Percentiles rank a stretch among this genome's conserved stretches.
phyloP scores from a whole-genome alignment of 2,329 filamentous ascomycete species.

The Phyllosticta citribraziliensis region DNA sequence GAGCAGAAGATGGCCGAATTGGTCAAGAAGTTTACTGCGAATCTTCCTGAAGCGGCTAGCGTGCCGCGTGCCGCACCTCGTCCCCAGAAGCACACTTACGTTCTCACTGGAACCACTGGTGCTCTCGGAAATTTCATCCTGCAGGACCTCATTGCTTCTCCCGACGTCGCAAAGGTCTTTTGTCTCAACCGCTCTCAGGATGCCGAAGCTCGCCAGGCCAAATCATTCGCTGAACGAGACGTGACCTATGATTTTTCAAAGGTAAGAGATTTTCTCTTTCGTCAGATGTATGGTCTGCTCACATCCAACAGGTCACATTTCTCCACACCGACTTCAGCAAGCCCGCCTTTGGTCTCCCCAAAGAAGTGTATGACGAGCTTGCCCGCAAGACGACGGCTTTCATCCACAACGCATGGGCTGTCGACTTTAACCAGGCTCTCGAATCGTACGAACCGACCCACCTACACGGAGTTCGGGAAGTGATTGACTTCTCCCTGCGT shows the following conservation, averaged over 20 bases:
- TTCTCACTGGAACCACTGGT: slow-evolving; percentile 15
- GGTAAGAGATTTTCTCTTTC: background rate
- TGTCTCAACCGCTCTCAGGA: slow-evolving; percentile 11
- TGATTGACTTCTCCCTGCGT: slow-evolving; percentile 26
- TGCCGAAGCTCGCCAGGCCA: background rate
- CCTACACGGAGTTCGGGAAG: slow-evolving; percentile 21
- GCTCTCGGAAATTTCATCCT: slow-evolving; percentile 13
- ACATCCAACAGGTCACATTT: slow-evolving; percentile 1
- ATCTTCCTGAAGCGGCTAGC: slow-evolving; percentile 10
- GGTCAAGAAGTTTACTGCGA: slow-evolving; percentile 21
- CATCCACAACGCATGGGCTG: slow-evolving; percentile 30
- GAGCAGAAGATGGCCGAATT: slow-evolving; percentile 19
- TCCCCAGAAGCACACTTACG: slow-evolving; percentile 8
- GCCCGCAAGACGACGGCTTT: slow-evolving; percentile 15
- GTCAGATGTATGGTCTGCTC: background rate
- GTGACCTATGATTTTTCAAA: slow-evolving; percentile 2
- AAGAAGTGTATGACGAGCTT: background rate
- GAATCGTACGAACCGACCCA: slow-evolving; percentile 21
- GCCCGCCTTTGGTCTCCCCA: slow-evolving; percentile 10
- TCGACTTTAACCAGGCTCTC: slow-evolving; percentile 27
- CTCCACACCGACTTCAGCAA: slow-evolving; percentile 11
- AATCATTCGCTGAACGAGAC: slow-evolving; percentile 1
- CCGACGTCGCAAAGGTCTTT: slow-evolving; percentile 9
- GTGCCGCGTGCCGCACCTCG: background rate
- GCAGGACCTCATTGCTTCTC: slow-evolving; percentile 8